A percentile compares a stretch with the other conserved stretches of the same genome.
These are phyloP conservation scores for Dendrobium officinale DNA, from an alignment of 106 monocot genomes.

Conservation along the genomic window DNA sequence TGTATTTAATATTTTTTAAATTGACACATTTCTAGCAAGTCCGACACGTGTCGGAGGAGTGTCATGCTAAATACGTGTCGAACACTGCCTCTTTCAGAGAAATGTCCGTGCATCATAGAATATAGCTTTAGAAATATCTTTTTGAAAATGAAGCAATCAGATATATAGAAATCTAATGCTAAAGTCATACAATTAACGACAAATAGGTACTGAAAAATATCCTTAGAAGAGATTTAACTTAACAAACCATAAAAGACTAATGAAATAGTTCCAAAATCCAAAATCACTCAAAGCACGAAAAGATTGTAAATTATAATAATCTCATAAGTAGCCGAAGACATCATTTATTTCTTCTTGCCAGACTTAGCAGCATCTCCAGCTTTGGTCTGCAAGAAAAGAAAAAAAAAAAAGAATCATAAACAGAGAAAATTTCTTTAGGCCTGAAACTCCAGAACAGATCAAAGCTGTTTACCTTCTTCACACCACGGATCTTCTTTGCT, in stretches of 20 bases:
- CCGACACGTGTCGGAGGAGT: no score
- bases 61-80: no score
- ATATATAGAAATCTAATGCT: no score
- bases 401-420: not conserved
- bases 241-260: not conserved
- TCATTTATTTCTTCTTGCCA: slow-evolving; percentile 12
- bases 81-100: no score
- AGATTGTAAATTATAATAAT: not conserved
- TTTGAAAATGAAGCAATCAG: no score
- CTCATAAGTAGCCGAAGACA: not conserved
- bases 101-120: no score
- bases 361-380: slow-evolving; percentile 24
- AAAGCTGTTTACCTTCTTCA: slow-evolving; percentile 34
- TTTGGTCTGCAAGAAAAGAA: slow-evolving; percentile 11
- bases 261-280: not conserved
- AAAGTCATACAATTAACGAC: no score
- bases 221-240: not conserved
- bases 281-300: not conserved
- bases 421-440: not conserved
- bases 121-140: no score
- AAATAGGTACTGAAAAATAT: not conserved
- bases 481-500: slow-evolving; percentile 46
- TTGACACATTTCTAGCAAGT: no score
- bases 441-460: not conserved
- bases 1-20: no score